Evolutionary conservation across 352 stramenopile genomes (phyloP).

Genomic region (Globisporangium viniferum): DNA sequence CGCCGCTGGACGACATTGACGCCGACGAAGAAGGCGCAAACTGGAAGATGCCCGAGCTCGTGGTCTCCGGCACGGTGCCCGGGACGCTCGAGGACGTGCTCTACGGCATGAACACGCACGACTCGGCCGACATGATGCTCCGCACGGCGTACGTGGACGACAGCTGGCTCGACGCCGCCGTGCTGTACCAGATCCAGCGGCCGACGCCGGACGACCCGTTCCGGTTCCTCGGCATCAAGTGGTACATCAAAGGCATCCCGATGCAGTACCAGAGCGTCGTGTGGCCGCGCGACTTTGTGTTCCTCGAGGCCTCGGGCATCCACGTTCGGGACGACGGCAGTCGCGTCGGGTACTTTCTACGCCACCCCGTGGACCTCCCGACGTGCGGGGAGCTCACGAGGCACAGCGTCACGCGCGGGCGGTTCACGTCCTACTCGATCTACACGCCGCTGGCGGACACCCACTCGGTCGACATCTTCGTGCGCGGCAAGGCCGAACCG

Average conservation of each 20-base stretch:
- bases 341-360: slow-evolving; percentile 19
- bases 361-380: slow-evolving; percentile 20
- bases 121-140: slow-evolving; percentile 20
- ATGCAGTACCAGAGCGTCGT: slow-evolving; percentile 5
- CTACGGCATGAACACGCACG: slow-evolving; percentile 16
- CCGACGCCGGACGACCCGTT: slow-evolving; percentile 16
- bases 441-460: slow-evolving; percentile 11
- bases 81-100: slow-evolving; percentile 18
- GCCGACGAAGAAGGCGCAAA: background rate
- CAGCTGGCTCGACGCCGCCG: slow-evolving; percentile 14
- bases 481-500: slow-evolving; percentile 12
- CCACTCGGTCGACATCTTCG: slow-evolving; percentile 15
- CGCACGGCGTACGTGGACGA: slow-evolving; percentile 20
- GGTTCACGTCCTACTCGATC: slow-evolving; percentile 13
- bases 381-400: background rate
- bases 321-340: slow-evolving; percentile 3
- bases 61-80: slow-evolving; percentile 13
- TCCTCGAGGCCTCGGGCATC: slow-evolving; percentile 16
- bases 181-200: slow-evolving; percentile 14
- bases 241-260: slow-evolving; percentile 17
- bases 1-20: background rate
- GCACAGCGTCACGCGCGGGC: slow-evolving; percentile 8
- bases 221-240: slow-evolving; percentile 21
- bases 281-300: slow-evolving; percentile 19
- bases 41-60: slow-evolving; percentile 19